Conservation (phyloP, 805 yeast species). For the Wickerhamiella parazyma region DNA sequence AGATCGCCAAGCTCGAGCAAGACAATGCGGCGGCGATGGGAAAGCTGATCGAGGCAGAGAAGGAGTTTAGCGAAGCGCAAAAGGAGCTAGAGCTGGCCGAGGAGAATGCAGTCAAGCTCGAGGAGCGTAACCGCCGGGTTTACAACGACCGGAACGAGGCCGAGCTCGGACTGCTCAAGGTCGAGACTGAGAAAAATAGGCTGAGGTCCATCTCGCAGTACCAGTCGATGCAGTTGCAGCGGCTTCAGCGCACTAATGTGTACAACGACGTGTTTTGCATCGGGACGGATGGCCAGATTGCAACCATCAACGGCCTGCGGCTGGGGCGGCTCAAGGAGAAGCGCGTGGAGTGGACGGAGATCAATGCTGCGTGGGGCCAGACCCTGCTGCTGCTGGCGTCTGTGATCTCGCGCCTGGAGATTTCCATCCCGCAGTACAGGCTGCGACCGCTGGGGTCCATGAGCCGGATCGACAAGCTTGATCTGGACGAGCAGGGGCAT, state of each 20-base stretch:
- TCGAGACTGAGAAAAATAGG: slow-evolving; percentile 44
- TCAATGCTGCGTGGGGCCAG: slow-evolving; percentile 86
- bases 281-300: slow-evolving; percentile 72
- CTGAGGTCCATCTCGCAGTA: slow-evolving; percentile 48
- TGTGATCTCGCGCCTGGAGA: slow-evolving; percentile 40
- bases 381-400: slow-evolving; percentile 56
- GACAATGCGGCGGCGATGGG: slow-evolving; percentile 25
- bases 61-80: slow-evolving; percentile 25
- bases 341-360: slow-evolving; percentile 77
- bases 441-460: slow-evolving; percentile 74
- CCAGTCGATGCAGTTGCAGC: slow-evolving; percentile 53
- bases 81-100: slow-evolving; percentile 33
- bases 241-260: slow-evolving; percentile 62
- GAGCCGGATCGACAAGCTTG: slow-evolving; percentile 54
- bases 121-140: slow-evolving; percentile 33
- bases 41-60: slow-evolving; percentile 28
- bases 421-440: slow-evolving; percentile 45
- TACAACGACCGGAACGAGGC: slow-evolving; percentile 40
- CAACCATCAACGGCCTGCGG: slow-evolving; percentile 73
- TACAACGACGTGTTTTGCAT: slow-evolving; percentile 74
- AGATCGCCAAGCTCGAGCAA: slow-evolving; percentile 33
- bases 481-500: slow-evolving; percentile 29
- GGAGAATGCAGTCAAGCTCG: slow-evolving; percentile 20
- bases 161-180: slow-evolving; percentile 39
- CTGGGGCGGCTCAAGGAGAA: slow-evolving; percentile 52